Conservation (phyloP, 2,329 filamentous ascomycete genomes). For the Escovopsis sp. region DNA sequence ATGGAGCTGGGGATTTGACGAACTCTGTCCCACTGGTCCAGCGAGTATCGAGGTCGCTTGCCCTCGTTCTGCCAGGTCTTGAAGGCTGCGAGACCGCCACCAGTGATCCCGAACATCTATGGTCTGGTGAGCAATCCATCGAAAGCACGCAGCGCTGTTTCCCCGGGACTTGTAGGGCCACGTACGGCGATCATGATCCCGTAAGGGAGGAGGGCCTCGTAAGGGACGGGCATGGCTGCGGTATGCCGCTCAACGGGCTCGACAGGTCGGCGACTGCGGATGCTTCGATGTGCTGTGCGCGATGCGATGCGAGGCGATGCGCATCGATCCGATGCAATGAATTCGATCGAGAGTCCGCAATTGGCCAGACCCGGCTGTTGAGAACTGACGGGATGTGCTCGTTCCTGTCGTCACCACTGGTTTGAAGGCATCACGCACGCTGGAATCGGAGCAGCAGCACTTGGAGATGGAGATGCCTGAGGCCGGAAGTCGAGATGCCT, state of each 20-base stretch:
- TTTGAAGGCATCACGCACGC: neutral
- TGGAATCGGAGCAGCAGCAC: neutral
- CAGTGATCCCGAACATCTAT: constrained; percentile 49
- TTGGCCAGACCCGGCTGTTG: constrained; percentile 6
- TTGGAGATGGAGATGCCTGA: constrained; percentile 8
- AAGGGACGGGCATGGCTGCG: constrained; percentile 42
- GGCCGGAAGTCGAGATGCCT: constrained; percentile 4
- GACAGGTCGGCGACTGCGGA: neutral
- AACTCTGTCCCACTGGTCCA: constrained; percentile 51
- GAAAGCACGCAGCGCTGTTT: neutral
- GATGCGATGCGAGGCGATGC: too few species aligned
- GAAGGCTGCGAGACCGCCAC: constrained; percentile 40
- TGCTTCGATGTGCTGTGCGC: too few species aligned
- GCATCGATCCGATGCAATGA: too few species aligned
- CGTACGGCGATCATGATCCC: constrained; percentile 47
- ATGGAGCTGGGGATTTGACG: constrained; percentile 9
- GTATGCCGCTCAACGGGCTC: constrained; percentile 18
- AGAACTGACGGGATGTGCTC: constrained; percentile 5
- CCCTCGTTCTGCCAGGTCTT: constrained; percentile 43
- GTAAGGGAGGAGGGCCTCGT: constrained; percentile 49
- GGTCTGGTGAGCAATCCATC: constrained; percentile 13
- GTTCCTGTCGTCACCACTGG: constrained; percentile 3
- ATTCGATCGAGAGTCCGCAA: constrained; percentile 1
- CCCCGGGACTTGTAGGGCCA: constrained; percentile 2
- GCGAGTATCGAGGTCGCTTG: constrained; percentile 42